Base-by-base conservation (phyloP, 2,329 filamentous ascomycete species). In the Dichotomopilus funicola region DNA sequence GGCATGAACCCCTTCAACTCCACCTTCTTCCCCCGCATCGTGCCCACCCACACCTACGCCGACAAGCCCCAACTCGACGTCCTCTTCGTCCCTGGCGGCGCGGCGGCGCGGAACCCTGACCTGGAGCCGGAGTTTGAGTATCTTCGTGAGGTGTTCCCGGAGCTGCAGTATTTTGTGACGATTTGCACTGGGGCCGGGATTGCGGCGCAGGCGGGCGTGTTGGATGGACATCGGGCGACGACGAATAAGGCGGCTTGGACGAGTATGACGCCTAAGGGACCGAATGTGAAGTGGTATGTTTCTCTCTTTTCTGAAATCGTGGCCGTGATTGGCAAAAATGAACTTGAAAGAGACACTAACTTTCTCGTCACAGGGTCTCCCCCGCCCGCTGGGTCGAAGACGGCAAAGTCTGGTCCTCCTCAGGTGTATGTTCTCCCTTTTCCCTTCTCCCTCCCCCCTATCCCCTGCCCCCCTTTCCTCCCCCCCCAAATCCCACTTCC, bases 151-250 rank as follows among this genome's bases (percentile, higher is more conserved):
- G 64, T 67, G n/a, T 80, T 74, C 62, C 75, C 78, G 0, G 68
- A 67, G 4, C 65, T 86, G 31, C 70, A 77, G 59, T 79, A 80
- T 60, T 63, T 86, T 10, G 72, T 89, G 44, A 86, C 83, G 0
- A 76, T 89, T 1, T 89, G 86, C 67, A 89, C 83, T 1, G 86
- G 86, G 0, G 74, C 80, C 4, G 77, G 77, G 2, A 67, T 87
- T 4, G 74, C 80, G 0, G 85, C 85, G 0, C 70, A 73, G 44
- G 72, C 83, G 0, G 85, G 85, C 0, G 67, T 87, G 1, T 66
- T 89, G 35, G 76, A 87, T 57, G 80, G 81, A 0, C 73, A 71
- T 58, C 70, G 74, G 12, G 86, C 83, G 4, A 89, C 86, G 3
- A 85, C 81, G 12, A 89, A 88, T 65, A 89, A 88, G 68, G 68